These are phyloP conservation scores for Gossypium australe DNA, from an alignment of 345 rosid genomes.

Conservation along the genomic window DNA sequence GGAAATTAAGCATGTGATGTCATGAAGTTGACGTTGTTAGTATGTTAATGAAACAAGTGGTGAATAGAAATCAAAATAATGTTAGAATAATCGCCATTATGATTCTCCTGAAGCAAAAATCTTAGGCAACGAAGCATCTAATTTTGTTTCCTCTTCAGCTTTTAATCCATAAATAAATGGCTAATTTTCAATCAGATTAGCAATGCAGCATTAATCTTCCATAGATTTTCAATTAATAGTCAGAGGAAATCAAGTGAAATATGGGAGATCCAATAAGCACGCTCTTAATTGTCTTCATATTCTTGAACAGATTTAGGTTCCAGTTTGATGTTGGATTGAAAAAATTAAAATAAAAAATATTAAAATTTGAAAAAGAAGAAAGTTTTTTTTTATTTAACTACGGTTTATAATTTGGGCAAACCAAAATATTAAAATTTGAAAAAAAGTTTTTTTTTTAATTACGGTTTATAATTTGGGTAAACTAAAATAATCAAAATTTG, in stretches of 20 bases:
- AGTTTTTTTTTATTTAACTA: too few species aligned
- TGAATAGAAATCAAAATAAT: background rate
- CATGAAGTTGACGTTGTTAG: background rate
- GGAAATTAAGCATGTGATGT: background rate
- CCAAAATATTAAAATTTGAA: too few species aligned
- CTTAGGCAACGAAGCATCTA: background rate
- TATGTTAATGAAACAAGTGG: background rate
- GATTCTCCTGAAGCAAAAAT: background rate
- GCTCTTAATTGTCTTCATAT: constrained; percentile 3
- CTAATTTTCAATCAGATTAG: background rate
- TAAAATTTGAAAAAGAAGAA: too few species aligned
- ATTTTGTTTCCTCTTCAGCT: background rate
- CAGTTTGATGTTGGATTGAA: background rate
- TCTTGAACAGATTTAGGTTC: constrained; percentile 27
- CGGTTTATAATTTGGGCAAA: too few species aligned
- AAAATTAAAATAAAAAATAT: too few species aligned
- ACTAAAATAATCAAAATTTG: too few species aligned
- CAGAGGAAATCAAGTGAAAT: background rate
- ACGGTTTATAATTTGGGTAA: too few species aligned
- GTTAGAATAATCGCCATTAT: background rate
- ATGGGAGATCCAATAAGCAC: constrained; percentile 11
- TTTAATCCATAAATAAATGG: background rate
- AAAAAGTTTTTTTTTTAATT: too few species aligned
- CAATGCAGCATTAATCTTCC: background rate
- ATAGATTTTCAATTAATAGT: background rate